phyloP scores from a whole-genome alignment of 352 stramenopile species.

The Pythium monospermum region DNA sequence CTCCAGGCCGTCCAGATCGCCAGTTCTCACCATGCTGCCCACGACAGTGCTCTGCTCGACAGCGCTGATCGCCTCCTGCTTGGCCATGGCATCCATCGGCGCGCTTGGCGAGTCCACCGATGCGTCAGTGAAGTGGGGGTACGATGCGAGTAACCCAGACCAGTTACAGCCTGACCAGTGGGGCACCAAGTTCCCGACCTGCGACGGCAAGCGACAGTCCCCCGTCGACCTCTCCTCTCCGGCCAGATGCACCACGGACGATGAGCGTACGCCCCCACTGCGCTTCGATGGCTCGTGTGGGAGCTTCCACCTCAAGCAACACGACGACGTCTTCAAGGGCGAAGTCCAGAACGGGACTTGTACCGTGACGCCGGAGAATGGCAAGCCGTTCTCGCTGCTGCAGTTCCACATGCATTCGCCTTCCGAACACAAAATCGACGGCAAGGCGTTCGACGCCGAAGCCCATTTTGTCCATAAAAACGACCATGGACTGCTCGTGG shows the following conservation, averaged over 20 bases:
- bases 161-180: slow-evolving; percentile 24
- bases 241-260: not conserved
- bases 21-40: no score
- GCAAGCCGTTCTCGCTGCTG: slow-evolving; percentile 25
- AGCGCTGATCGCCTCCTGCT: no score
- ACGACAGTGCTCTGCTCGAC: no score
- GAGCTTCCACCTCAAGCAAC: slow-evolving; percentile 13
- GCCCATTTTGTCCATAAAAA: slow-evolving; percentile 44
- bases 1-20: no score
- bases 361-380: not conserved
- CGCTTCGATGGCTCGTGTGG: slow-evolving; percentile 18
- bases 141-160: no score
- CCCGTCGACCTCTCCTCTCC: slow-evolving; percentile 22
- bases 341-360: slow-evolving; percentile 3
- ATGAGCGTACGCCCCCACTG: slow-evolving; percentile 1
- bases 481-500: slow-evolving; percentile 23
- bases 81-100: no score
- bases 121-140: no score
- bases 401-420: slow-evolving; percentile 45
- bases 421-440: slow-evolving; percentile 37
- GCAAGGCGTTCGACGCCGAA: slow-evolving; percentile 26
- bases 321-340: slow-evolving; percentile 21
- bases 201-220: slow-evolving; percentile 29
- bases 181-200: slow-evolving; percentile 10
- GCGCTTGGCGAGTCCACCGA: no score